Percentiles rank a stretch among this genome's conserved stretches.
Evolutionary conservation across 176 grass and related monocot species (phyloP).

Genomic region (Cocos nucifera): DNA sequence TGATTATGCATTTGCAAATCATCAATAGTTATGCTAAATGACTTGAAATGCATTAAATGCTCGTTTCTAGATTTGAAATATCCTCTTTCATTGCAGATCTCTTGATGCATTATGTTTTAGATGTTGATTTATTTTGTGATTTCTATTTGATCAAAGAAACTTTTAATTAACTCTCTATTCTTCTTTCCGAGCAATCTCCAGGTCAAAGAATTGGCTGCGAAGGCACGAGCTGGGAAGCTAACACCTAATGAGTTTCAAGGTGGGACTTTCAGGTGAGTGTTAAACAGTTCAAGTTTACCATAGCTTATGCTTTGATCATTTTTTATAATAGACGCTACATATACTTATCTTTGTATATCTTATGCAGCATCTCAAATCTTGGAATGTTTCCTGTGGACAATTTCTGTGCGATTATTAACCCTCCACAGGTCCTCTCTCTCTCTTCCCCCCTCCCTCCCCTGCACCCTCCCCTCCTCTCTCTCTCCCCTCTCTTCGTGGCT

Average conservation of each 20-base stretch:
- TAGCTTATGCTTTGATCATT: no score
- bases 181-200: slow-evolving; percentile 17
- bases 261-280: slow-evolving; percentile 67
- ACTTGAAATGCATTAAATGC: background rate
- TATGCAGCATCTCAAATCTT: slow-evolving; percentile 89
- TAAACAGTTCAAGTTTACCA: background rate
- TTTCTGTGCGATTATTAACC: slow-evolving; percentile 98
- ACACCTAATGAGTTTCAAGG: slow-evolving; percentile 83
- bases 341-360: slow-evolving; percentile 10
- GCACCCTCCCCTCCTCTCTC: no score
- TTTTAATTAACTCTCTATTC: no score
- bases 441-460: background rate
- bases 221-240: slow-evolving; percentile 89
- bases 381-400: slow-evolving; percentile 95
- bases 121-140: no score
- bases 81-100: no score
- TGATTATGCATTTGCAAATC: no score
- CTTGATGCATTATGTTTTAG: no score
- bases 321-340: slow-evolving; percentile 6
- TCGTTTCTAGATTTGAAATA: no score
- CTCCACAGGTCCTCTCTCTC: slow-evolving; percentile 54
- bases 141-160: no score
- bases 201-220: slow-evolving; percentile 88
- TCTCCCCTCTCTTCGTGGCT: background rate
- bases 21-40: background rate